phyloP scores from a whole-genome alignment of 208 protist genomes.

The Wallacemonas sp. region DNA sequence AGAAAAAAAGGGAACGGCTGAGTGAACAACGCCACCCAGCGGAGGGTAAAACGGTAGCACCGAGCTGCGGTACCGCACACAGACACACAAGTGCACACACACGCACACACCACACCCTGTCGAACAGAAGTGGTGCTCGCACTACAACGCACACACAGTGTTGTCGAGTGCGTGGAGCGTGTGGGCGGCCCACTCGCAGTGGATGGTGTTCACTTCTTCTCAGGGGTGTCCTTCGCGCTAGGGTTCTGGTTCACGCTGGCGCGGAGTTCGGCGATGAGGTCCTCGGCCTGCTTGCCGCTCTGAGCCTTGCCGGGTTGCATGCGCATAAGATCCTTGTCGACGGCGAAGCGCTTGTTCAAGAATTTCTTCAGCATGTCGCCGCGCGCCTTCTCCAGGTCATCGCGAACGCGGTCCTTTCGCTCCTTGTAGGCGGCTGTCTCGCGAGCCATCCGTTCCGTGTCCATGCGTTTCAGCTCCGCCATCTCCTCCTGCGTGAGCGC shows the following conservation, averaged over 20 bases:
- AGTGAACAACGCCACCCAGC: too few relatives aligned
- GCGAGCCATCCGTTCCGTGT: conserved; percentile 90
- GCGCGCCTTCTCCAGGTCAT: conserved; percentile 87
- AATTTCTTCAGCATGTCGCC: conserved; percentile 93
- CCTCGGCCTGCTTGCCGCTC: conserved; percentile 84
- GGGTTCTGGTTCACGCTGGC: conserved; percentile 46
- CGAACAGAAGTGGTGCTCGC: too few relatives aligned
- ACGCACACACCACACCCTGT: too few relatives aligned
- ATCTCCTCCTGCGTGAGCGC: conserved; percentile 91
- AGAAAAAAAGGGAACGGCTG: neutral
- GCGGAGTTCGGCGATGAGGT: conserved; percentile 85
- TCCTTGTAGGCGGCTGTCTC: conserved; percentile 91
- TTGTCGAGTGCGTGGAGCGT: too few relatives aligned
- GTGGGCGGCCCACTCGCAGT: too few relatives aligned
- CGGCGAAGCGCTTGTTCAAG: conserved; percentile 89
- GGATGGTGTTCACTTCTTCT: conserved; percentile 6
- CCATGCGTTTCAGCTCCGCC: conserved; percentile 92
- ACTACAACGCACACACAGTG: too few relatives aligned
- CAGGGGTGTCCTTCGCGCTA: neutral
- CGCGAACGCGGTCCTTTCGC: conserved; percentile 87
- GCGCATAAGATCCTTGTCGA: conserved; percentile 92
- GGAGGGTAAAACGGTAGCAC: too few relatives aligned
- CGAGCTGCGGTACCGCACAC: too few relatives aligned
- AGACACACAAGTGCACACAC: conserved; percentile 6
- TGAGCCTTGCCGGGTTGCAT: conserved; percentile 87